Evolutionary conservation across 2,329 filamentous ascomycete genomes (phyloP).

Genomic region (Penicillium crustosum): DNA sequence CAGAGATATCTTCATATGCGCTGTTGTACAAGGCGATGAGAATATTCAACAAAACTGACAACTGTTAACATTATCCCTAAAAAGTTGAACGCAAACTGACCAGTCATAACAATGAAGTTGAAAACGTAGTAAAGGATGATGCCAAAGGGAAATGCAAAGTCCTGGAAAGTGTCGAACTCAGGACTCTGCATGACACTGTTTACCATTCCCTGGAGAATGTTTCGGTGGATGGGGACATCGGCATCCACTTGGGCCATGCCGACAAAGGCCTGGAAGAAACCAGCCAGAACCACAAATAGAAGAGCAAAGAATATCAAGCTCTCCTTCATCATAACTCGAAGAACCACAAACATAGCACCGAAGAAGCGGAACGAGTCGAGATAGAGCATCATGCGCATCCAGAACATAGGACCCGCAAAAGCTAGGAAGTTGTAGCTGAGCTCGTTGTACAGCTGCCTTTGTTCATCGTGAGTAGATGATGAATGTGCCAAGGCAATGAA

Average conservation of each 20-base stretch:
- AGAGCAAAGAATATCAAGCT: slow-evolving; percentile 96
- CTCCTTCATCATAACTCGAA: slow-evolving; percentile 93
- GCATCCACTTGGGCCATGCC: slow-evolving; percentile 83
- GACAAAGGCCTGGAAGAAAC: slow-evolving; percentile 90
- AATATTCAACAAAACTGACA: slow-evolving; percentile 78
- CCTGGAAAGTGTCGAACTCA: slow-evolving; percentile 84
- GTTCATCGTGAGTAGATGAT: slow-evolving; percentile 47
- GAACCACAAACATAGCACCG: slow-evolving; percentile 93
- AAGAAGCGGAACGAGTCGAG: slow-evolving; percentile 94
- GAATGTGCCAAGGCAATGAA: slow-evolving; percentile 72
- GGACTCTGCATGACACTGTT: slow-evolving; percentile 91
- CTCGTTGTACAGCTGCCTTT: slow-evolving; percentile 67
- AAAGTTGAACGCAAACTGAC: slow-evolving; percentile 31
- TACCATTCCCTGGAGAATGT: slow-evolving; percentile 61
- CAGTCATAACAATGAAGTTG: slow-evolving; percentile 93
- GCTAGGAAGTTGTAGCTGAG: slow-evolving; percentile 93
- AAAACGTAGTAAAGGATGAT: slow-evolving; percentile 96
- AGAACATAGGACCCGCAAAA: slow-evolving; percentile 94
- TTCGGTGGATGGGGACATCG: slow-evolving; percentile 52
- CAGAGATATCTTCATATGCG: slow-evolving; percentile 91
- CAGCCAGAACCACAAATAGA: slow-evolving; percentile 71
- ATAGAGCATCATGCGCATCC: slow-evolving; percentile 87
- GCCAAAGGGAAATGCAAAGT: slow-evolving; percentile 89
- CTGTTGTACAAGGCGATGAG: slow-evolving; percentile 97
- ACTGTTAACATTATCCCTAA: slow-evolving; percentile 10